Evolutionary conservation across 257 asterid genomes (phyloP).

Genomic region (Fraxinus quadrangulata): DNA sequence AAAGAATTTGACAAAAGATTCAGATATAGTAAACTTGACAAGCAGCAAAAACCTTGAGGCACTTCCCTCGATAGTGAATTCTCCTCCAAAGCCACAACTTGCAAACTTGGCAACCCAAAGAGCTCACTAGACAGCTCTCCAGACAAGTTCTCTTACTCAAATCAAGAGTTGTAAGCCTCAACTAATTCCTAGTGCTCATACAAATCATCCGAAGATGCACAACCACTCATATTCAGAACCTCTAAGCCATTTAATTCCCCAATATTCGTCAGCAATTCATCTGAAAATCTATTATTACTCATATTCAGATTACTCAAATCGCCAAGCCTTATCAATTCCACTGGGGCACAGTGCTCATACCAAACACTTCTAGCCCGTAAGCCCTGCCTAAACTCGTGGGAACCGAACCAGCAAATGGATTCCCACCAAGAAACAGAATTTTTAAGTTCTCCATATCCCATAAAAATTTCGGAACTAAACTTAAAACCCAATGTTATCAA

Average conservation of each 20-base stretch:
- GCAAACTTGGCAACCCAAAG: constrained; percentile 68
- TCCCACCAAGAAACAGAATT: constrained; percentile 54
- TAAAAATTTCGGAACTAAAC: constrained; percentile 58
- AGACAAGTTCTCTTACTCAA: constrained; percentile 66
- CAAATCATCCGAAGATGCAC: constrained; percentile 67
- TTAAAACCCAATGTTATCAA: constrained; percentile 5
- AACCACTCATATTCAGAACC: constrained; percentile 65
- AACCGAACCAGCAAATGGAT: constrained; percentile 49
- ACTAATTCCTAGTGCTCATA: constrained; percentile 45
- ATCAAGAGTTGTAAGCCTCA: constrained; percentile 61
- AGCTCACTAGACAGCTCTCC: constrained; percentile 74
- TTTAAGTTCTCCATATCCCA: constrained; percentile 47
- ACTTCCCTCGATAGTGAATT: constrained; percentile 59
- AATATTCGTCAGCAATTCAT: constrained; percentile 40
- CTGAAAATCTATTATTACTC: constrained; percentile 59
- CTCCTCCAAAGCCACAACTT: constrained; percentile 58
- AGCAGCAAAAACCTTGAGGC: constrained; percentile 88
- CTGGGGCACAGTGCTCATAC: constrained; percentile 67
- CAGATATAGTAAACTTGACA: constrained; percentile 60
- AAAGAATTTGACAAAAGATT: constrained; percentile 65
- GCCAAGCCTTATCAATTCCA: constrained; percentile 50
- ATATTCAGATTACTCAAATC: constrained; percentile 64
- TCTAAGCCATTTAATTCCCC: constrained; percentile 50
- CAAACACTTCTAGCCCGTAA: constrained; percentile 43
- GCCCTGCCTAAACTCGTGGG: constrained; percentile 53